A percentile compares a stretch with the other conserved stretches of the same genome.
phyloP scores from a whole-genome alignment of 441 rosid genomes.

The Erodium trifolium region DNA sequence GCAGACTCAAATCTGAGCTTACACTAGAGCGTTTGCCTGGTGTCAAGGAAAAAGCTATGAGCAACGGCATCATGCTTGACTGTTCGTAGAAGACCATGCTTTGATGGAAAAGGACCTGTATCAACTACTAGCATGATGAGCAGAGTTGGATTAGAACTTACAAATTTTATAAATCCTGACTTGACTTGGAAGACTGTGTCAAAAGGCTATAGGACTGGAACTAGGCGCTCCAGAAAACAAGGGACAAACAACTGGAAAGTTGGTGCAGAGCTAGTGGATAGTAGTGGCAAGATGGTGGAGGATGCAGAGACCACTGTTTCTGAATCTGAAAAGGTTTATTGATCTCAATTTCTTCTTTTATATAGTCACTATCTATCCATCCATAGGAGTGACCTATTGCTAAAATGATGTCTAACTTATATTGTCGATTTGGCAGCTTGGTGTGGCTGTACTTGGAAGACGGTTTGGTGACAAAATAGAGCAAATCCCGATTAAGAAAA shows the following conservation, averaged over 20 bases:
- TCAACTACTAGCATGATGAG: conserved; percentile 31
- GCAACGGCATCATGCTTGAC: conserved; percentile 25
- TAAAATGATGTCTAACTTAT: conserved; percentile 1
- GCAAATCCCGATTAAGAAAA: conserved; percentile 46
- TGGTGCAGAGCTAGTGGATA: conserved; percentile 14
- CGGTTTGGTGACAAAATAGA: conserved; percentile 36
- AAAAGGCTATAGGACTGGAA: conserved; percentile 38
- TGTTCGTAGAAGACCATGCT: conserved; percentile 20
- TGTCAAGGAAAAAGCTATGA: conserved; percentile 26
- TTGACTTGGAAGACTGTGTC: conserved; percentile 47
- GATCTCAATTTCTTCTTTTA: conserved; percentile 8
- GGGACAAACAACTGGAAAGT: conserved; percentile 13
- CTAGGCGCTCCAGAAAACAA: conserved; percentile 33
- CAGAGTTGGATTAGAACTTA: conserved; percentile 34
- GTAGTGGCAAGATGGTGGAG: conserved; percentile 18
- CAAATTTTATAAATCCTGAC: conserved; percentile 31
- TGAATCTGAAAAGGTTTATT: conserved; percentile 41
- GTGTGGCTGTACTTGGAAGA: conserved; percentile 38
- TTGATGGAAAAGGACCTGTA: conserved; percentile 27
- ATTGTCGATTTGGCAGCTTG: conserved; percentile 32
- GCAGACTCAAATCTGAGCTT: conserved; percentile 24
- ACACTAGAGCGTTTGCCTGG: conserved; percentile 17
- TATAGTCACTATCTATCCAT: not conserved
- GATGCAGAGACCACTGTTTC: conserved; percentile 24
- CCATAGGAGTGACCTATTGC: not conserved